Evolutionary conservation across 2,329 filamentous ascomycete species (phyloP).

Genomic region (Fusarium xylarioides): DNA sequence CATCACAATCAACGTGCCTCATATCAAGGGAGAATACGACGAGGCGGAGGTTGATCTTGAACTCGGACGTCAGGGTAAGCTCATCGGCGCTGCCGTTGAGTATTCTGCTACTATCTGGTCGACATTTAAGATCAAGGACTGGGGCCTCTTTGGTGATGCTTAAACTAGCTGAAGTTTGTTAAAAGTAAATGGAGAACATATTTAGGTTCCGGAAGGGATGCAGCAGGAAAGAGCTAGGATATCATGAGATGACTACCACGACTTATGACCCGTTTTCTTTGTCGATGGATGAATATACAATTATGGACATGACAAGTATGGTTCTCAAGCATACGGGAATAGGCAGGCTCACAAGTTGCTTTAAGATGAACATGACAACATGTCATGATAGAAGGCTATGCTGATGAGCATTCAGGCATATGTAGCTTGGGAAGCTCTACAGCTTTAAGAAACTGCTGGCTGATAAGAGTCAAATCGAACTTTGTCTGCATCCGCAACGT

Average conservation of each 20-base stretch:
- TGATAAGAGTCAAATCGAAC: not conserved
- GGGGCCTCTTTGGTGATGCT: slow-evolving; percentile 70
- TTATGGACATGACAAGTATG: not conserved
- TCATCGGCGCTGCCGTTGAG: slow-evolving; percentile 75
- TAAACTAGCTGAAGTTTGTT: slow-evolving; percentile 6
- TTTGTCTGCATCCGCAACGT: not conserved
- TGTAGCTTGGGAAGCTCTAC: not conserved
- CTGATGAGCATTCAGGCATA: not conserved
- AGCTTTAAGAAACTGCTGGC: not conserved
- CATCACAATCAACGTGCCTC: slow-evolving; percentile 87
- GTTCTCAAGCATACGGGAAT: not conserved
- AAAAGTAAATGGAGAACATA: not conserved
- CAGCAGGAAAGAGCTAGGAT: not conserved
- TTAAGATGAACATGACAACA: not conserved
- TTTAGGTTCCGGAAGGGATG: not conserved
- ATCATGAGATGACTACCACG: slow-evolving; percentile 28
- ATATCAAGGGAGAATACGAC: slow-evolving; percentile 78
- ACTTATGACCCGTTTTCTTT: slow-evolving; percentile 32
- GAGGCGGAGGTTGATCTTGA: slow-evolving; percentile 76
- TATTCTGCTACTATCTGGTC: slow-evolving; percentile 74
- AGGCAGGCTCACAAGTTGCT: not conserved
- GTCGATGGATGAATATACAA: not conserved
- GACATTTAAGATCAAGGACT: slow-evolving; percentile 82
- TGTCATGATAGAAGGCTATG: not conserved
- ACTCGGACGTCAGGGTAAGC: slow-evolving; percentile 70